Base-by-base conservation (phyloP, 2,329 filamentous ascomycete species). In the Hypoxylon sp. region DNA sequence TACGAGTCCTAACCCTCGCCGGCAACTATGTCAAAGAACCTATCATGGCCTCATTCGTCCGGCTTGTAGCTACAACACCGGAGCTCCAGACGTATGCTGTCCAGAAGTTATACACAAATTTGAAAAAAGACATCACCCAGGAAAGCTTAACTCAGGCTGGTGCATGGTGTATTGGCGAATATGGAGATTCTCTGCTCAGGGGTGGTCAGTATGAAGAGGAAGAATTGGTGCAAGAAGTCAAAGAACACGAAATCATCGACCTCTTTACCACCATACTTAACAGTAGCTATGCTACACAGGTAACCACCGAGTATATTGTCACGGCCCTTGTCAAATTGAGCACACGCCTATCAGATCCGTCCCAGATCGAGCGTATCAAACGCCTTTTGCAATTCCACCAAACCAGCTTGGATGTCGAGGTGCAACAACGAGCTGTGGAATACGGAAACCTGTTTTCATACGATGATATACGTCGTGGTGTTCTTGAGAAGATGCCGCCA, bases 11-110 rank as follows among this genome's bases (percentile, higher is more conserved):
- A 74, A 97, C 94, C 65, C 85, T 99, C 72, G 96, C 96, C 58
- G 96, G 96, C 51, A 97, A 97, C 81, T 97, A 96, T 76, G 94
- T 99, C 73, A 98, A 98, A 80, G 96, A 99, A 79, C 96, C 97
- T 74, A 99, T 99, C 67, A 82, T 99, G 64, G 98, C 96, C 0
- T 98, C 96, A 0, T 98, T 99, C 78, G 92, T 99, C 67, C 92
- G 97, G 53, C 88, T 99, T 2, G 95, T 99, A 71, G 96, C 96
- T 13, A 98, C 95, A 0, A 97, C 94, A 0, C 91, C 94, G 0
- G 96, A 99, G 74, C 85, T 98, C 42, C 96, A 99, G 80, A 97
- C 94, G 0, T 99, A 99, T 78, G 94, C 94, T 0, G 95, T 95
- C 3, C 96, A 98, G 78, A 99, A 98, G 80, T 85, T 99, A 5